Conservation (phyloP, 148 eudicot genomes). For the Cornus suecica region DNA sequence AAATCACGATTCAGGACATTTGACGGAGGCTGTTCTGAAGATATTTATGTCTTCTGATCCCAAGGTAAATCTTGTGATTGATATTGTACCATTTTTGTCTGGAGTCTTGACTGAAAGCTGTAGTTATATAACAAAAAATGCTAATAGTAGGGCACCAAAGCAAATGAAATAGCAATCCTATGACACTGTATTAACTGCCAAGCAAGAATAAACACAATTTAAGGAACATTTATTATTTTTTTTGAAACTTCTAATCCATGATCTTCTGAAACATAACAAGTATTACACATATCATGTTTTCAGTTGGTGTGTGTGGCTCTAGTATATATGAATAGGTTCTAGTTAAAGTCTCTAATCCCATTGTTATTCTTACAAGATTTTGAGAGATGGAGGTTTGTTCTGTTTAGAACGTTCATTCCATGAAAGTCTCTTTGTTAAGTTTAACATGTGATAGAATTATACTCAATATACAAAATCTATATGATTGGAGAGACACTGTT, state of each 20-base stretch:
- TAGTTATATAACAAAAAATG: background rate
- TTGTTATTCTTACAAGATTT: too few species aligned
- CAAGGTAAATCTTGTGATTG: constrained; percentile 37
- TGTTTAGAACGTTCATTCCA: too few species aligned
- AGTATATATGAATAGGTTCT: background rate
- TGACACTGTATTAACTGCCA: background rate
- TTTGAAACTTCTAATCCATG: too few species aligned
- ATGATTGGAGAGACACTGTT: background rate
- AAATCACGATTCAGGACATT: constrained; percentile 30
- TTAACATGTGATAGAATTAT: background rate
- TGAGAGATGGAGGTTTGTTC: too few species aligned
- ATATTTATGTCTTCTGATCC: constrained; percentile 42
- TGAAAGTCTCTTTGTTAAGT: background rate
- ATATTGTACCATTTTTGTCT: background rate
- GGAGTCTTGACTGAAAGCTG: background rate
- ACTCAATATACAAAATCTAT: background rate
- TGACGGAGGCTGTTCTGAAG: constrained; percentile 47
- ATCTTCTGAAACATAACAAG: background rate
- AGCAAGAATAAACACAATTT: background rate
- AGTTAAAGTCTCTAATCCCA: background rate
- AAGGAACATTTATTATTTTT: background rate
- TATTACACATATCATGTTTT: background rate
- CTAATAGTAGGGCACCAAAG: background rate
- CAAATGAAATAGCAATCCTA: background rate
- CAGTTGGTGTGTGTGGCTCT: background rate